Conservation (phyloP, 2,329 filamentous ascomycete genomes). For the Cryphonectria japonica region DNA sequence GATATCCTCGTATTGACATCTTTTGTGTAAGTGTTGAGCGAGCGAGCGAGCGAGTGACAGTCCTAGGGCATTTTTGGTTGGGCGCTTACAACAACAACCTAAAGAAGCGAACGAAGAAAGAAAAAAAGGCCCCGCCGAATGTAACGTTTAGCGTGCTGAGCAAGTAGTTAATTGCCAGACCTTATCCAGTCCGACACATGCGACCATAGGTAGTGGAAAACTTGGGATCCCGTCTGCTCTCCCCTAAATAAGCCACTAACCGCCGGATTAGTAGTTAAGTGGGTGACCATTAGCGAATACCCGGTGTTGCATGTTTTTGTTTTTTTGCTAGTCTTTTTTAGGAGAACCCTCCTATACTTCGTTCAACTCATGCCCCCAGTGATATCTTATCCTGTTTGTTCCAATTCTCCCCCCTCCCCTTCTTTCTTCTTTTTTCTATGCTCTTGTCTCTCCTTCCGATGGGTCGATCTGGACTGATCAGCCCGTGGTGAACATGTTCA, state of each 20-base stretch:
- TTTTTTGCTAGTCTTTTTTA: not conserved
- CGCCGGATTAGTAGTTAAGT: conserved; percentile 18
- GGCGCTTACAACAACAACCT: not conserved
- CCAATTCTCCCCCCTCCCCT: too few relatives aligned
- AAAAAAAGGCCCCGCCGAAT: not conserved
- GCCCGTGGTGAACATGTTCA: not conserved
- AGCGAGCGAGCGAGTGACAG: not conserved
- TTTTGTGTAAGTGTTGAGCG: not conserved
- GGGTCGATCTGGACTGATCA: not conserved
- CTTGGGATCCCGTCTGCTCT: conserved; percentile 13
- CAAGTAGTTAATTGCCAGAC: not conserved
- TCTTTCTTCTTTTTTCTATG: not conserved
- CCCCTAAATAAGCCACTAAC: conserved; percentile 13
- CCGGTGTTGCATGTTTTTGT: conserved; percentile 12
- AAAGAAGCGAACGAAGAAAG: too few relatives aligned
- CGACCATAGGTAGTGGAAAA: conserved; percentile 13
- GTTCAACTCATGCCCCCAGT: not conserved
- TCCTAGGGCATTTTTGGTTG: not conserved
- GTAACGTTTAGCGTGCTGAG: not conserved
- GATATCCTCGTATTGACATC: not conserved
- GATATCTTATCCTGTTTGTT: not conserved
- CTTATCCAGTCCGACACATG: not conserved
- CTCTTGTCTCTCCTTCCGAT: not conserved
- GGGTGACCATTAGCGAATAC: conserved; percentile 20
- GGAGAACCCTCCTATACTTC: too few relatives aligned